These are phyloP conservation scores for Hymenoscyphus occultus DNA, from an alignment of 2,329 filamentous ascomycete genomes.

Conservation along the genomic window DNA sequence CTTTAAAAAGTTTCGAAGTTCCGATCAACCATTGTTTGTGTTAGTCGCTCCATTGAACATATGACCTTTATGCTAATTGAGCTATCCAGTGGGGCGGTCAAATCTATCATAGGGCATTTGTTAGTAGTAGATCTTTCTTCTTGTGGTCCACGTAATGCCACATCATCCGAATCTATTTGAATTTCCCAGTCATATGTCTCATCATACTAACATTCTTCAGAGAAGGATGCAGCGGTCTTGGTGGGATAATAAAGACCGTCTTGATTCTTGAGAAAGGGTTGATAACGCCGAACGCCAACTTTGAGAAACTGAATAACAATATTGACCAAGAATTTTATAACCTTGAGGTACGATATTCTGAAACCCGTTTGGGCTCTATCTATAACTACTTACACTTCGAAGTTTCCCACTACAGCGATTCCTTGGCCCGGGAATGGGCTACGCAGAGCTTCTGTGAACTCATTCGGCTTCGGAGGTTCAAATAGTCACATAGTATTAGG, in stretches of 20 bases:
- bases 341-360: neutral
- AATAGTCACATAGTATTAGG: conserved; percentile 34
- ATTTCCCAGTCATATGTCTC: too few species aligned
- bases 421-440: conserved; percentile 34
- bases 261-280: conserved; percentile 32
- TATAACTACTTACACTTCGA: conserved; percentile 5
- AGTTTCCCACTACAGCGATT: conserved; percentile 25
- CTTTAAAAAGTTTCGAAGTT: neutral
- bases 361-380: too few species aligned
- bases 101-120: conserved; percentile 23
- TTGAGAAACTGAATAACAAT: conserved; percentile 36
- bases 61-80: too few species aligned
- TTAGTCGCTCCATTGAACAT: neutral
- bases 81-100: neutral
- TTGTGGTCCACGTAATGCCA: too few species aligned
- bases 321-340: conserved; percentile 12
- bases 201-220: too few species aligned
- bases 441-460: conserved; percentile 43
- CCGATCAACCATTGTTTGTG: conserved; percentile 39
- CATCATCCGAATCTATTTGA: too few species aligned
- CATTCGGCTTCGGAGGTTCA: conserved; percentile 29
- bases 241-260: conserved; percentile 18
- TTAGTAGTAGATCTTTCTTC: too few species aligned
- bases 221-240: conserved; percentile 21
- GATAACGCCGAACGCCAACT: conserved; percentile 41